Percentiles rank a stretch among this genome's conserved stretches.
Conservation (phyloP, 2,329 filamentous ascomycete species). For the Aaosphaeria arxii region DNA sequence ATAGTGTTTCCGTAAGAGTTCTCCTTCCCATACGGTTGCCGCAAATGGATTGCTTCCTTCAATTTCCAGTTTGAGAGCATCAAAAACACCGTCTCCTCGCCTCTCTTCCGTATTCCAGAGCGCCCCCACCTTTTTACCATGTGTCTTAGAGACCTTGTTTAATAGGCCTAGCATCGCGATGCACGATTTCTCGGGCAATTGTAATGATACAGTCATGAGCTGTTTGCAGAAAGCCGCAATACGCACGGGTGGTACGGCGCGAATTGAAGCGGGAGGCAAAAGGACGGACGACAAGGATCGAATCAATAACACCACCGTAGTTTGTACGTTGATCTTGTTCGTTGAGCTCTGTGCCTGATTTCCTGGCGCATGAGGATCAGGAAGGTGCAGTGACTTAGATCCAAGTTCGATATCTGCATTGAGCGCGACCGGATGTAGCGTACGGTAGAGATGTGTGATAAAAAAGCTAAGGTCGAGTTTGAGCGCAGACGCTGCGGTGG, state of each 20-base stretch:
- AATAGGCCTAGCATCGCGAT: slow-evolving; percentile 77
- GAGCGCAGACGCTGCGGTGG: slow-evolving; percentile 75
- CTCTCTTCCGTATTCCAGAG: slow-evolving; percentile 95
- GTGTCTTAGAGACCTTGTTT: slow-evolving; percentile 73
- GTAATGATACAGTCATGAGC: slow-evolving; percentile 75
- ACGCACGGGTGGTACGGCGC: slow-evolving; percentile 74
- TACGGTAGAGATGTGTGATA: slow-evolving; percentile 87
- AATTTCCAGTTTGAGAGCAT: slow-evolving; percentile 65
- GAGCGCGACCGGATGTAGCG: slow-evolving; percentile 72
- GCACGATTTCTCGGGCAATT: slow-evolving; percentile 85
- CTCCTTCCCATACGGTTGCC: slow-evolving; percentile 88
- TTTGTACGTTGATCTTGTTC: slow-evolving; percentile 88
- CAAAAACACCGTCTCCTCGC: slow-evolving; percentile 84
- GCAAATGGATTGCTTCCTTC: slow-evolving; percentile 91
- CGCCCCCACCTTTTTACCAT: slow-evolving; percentile 77
- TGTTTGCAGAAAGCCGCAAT: slow-evolving; percentile 94
- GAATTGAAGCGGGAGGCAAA: slow-evolving; percentile 69
- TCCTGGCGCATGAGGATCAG: slow-evolving; percentile 57
- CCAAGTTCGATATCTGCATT: slow-evolving; percentile 83
- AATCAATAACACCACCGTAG: slow-evolving; percentile 87
- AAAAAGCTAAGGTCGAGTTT: slow-evolving; percentile 95
- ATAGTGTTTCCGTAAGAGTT: slow-evolving; percentile 80
- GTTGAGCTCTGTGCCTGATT: slow-evolving; percentile 36
- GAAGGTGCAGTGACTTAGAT: slow-evolving; percentile 70
- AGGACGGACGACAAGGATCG: slow-evolving; percentile 81